Conservation (phyloP, 2,329 filamentous ascomycete genomes). For the Pseudogymnoascus sp. region DNA sequence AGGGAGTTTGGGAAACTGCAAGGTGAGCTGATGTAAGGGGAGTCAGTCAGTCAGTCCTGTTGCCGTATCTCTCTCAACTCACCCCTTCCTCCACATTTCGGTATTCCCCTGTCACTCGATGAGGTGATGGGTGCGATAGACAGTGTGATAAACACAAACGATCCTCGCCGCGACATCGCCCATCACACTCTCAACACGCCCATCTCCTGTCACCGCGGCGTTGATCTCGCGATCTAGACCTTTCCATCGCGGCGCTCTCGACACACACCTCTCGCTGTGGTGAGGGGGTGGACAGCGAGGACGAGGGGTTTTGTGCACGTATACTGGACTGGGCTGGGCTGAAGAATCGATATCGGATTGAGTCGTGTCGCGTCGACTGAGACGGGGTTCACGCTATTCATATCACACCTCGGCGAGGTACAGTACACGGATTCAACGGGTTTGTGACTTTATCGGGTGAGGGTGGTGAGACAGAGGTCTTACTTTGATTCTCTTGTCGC, state of each 20-base stretch:
- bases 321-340: no score
- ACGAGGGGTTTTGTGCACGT: no score
- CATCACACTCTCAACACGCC: not conserved
- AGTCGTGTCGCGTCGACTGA: not conserved
- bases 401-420: not conserved
- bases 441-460: not conserved
- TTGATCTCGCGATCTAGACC: not conserved
- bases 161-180: not conserved
- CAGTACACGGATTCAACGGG: not conserved
- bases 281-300: no score
- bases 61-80: not conserved
- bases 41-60: not conserved
- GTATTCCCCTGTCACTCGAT: not conserved
- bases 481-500: not conserved
- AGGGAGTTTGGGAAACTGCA: not conserved
- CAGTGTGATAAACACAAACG: not conserved
- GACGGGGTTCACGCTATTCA: not conserved
- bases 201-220: not conserved
- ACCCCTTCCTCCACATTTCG: not conserved
- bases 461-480: not conserved
- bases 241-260: not conserved
- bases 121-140: not conserved
- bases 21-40: not conserved
- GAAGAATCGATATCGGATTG: not conserved
- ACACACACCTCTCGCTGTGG: no score